A percentile compares a stretch with the other conserved stretches of the same genome.
Evolutionary conservation across 805 yeast species (phyloP).

Genomic region (Kodamaea lidongshanica): DNA sequence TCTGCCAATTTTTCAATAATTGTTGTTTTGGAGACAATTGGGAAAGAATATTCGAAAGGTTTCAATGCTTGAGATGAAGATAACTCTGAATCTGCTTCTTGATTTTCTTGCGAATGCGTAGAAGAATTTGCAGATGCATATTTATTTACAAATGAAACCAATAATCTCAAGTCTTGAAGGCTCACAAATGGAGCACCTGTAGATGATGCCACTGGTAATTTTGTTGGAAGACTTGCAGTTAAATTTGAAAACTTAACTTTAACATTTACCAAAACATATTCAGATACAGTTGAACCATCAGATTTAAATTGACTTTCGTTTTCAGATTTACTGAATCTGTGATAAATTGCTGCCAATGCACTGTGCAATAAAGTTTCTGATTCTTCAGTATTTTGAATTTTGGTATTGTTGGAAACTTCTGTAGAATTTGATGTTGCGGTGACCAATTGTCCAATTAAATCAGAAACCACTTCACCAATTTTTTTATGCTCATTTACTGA

Average conservation of each 20-base stretch:
- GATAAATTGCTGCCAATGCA: constrained; percentile 37
- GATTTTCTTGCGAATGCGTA: no score
- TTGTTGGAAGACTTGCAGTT: constrained; percentile 46
- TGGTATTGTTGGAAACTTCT: constrained; percentile 4
- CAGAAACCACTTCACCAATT: constrained; percentile 23
- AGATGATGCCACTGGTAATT: constrained; percentile 45
- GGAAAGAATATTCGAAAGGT: constrained; percentile 11
- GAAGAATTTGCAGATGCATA: constrained; percentile 22
- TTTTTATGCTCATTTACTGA: constrained; percentile 16
- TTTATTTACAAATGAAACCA: constrained; percentile 56
- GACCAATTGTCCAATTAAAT: constrained; percentile 22
- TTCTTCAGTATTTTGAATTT: constrained; percentile 1
- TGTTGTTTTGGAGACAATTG: constrained; percentile 33
- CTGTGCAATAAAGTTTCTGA: constrained; percentile 26
- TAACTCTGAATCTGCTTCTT: constrained; percentile 7
- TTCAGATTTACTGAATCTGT: constrained; percentile 27
- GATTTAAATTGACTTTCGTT: constrained; percentile 5
- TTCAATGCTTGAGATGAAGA: constrained; percentile 3
- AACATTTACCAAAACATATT: constrained; percentile 62
- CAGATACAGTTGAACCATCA: constrained; percentile 13
- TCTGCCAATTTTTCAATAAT: constrained; percentile 37
- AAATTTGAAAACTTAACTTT: constrained; percentile 59
- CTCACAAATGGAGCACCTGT: constrained; percentile 52
- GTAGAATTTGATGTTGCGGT: constrained; percentile 12
- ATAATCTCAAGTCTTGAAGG: constrained; percentile 52